Evolutionary conservation across 208 protist species (phyloP).

Genomic region (Trypanosoma melophagium): DNA sequence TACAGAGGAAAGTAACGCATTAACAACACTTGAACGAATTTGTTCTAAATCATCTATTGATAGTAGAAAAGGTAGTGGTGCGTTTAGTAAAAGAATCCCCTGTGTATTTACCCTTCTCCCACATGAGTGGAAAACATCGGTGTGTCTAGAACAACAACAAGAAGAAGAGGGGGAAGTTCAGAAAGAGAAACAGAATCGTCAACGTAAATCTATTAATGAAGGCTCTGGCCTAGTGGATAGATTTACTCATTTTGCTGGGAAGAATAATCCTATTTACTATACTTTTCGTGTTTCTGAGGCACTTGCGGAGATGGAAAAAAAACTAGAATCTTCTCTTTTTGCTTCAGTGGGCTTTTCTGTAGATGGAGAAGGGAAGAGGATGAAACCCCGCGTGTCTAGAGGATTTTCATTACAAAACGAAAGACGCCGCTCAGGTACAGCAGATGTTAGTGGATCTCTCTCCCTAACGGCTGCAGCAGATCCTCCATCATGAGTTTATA

Average conservation of each 20-base stretch:
- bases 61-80: not conserved
- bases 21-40: not conserved
- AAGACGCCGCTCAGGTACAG: too few relatives aligned
- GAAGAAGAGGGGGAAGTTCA: not conserved
- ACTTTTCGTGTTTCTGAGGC: constrained; percentile 1
- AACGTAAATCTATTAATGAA: too few relatives aligned
- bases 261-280: constrained; percentile 20
- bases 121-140: constrained; percentile 8
- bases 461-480: too few relatives aligned
- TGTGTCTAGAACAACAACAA: not conserved
- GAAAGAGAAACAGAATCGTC: not conserved
- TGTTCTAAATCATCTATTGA: too few relatives aligned
- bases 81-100: too few relatives aligned
- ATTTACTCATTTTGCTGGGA: constrained; percentile 7
- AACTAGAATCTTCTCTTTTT: not conserved
- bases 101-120: constrained; percentile 10
- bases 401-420: too few relatives aligned
- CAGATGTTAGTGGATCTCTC: too few relatives aligned
- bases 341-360: too few relatives aligned
- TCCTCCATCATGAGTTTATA: too few relatives aligned
- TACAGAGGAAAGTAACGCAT: not conserved
- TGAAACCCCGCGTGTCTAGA: too few relatives aligned
- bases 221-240: too few relatives aligned
- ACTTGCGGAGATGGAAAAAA: not conserved
- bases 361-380: too few relatives aligned